Evolutionary conservation across 441 rosid genomes (phyloP), one percentile per base, ranked within the genome.

Genomic region (Cnidoscolus chayamansa): DNA sequence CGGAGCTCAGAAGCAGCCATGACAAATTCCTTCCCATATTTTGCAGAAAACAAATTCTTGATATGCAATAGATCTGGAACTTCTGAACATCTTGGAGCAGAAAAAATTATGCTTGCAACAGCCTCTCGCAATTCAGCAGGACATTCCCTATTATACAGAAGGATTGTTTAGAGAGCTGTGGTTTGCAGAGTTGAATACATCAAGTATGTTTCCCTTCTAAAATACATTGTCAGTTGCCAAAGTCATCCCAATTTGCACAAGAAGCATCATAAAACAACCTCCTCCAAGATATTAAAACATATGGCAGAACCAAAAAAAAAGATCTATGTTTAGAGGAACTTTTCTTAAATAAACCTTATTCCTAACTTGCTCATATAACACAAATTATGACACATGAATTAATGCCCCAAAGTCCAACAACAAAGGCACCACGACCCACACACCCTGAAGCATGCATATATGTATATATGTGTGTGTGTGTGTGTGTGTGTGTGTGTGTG

Each of bases 31-130:
- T 76, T 76, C 11, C 79, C 79, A 71, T 70, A 76, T 59, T 76
- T 76, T 35, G 76, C 48, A 61, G 79, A 32, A 73, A 79, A 73
- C 54, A 92, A 79, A 77, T 92, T 94, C 89, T 86, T 92, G 61
- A 94, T 78, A 65, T 86, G 91, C 81, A 94, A 74, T 75, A 92
- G 84, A 79, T 94, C 98, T 51, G 97, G 94, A 72, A 94, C 85
- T 76, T 94, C 97, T 55, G 99, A 92, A 81, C 97, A 90, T 84
- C 97, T 85, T 17, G 98, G 95, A 76, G 98, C 90, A 35, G 98
- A 90, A 84, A 90, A 94, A 64, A 91, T 88, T 68, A 94, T 89
- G 82, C 97, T 92, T 50, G 97, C 88, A 77, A 92, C 73, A 73
- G 97, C 99, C 79, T 94, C 99, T 78, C 84, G 87, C 77, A 94